Conservation (phyloP, 208 protist species). For the Leishmania mexicana region DNA sequence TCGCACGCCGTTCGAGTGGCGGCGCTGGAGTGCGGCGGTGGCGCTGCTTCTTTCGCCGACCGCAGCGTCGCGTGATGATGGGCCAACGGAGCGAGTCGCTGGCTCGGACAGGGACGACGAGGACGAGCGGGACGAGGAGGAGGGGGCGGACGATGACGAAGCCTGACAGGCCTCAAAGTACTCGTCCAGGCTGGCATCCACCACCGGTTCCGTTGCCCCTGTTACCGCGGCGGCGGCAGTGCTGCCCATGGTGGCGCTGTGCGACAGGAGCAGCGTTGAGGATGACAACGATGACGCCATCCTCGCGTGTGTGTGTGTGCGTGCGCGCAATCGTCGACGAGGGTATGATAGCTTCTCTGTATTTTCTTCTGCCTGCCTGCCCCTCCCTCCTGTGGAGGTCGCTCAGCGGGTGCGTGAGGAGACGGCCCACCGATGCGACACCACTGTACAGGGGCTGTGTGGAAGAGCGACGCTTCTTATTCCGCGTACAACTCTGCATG, state of each 20-base stretch:
- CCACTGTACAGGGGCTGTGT: background rate
- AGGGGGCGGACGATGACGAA: conserved; percentile 3
- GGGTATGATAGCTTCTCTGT: background rate
- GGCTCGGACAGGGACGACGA: background rate
- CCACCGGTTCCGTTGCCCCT: background rate
- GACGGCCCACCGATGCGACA: background rate
- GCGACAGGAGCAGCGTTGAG: background rate
- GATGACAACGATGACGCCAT: conserved; percentile 2
- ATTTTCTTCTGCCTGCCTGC: background rate
- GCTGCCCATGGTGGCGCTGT: background rate
- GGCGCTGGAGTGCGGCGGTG: background rate
- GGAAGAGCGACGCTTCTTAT: background rate
- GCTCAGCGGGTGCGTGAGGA: background rate
- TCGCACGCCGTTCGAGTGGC: background rate
- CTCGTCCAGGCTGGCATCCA: conserved; percentile 37
- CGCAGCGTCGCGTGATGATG: background rate
- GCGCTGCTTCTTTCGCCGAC: background rate
- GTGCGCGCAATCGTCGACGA: background rate
- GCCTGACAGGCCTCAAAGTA: conserved; percentile 58
- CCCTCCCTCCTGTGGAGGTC: background rate
- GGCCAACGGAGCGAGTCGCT: no score
- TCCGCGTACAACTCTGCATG: background rate
- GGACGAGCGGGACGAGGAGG: conserved; percentile 15
- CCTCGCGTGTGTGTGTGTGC: background rate
- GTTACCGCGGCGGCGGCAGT: background rate